Percentiles rank a stretch among this genome's conserved stretches.
Conservation (phyloP, 352 stramenopile species). For the Pseudoperonospora humuli region DNA sequence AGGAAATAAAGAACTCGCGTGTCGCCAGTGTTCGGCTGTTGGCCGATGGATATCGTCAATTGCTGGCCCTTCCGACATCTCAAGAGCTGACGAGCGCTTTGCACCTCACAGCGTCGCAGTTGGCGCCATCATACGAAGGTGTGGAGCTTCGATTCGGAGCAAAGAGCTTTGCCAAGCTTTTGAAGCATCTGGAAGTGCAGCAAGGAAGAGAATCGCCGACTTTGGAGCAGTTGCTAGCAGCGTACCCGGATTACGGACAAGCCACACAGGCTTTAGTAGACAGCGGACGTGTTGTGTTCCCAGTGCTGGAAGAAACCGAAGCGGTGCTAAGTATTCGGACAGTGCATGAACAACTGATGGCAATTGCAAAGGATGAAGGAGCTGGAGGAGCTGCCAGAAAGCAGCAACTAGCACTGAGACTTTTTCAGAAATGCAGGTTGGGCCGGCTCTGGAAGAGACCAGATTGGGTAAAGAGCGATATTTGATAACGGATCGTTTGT, state of each 20-base stretch:
- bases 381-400: slow-evolving; percentile 48
- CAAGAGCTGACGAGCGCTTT: slow-evolving; percentile 42
- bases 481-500: background rate
- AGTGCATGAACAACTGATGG: slow-evolving; percentile 49
- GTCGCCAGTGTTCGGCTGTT: slow-evolving; percentile 42
- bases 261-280: slow-evolving; percentile 42
- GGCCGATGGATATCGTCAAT: slow-evolving; percentile 30
- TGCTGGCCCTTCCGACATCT: slow-evolving; percentile 28
- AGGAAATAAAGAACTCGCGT: slow-evolving; percentile 51
- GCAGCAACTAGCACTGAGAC: slow-evolving; percentile 43
- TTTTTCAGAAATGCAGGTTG: slow-evolving; percentile 50
- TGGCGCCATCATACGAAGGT: slow-evolving; percentile 61
- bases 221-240: slow-evolving; percentile 27
- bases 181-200: slow-evolving; percentile 32
- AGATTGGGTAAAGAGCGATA: background rate
- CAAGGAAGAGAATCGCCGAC: slow-evolving; percentile 5
- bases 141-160: slow-evolving; percentile 66
- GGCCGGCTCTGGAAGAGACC: background rate
- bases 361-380: slow-evolving; percentile 50
- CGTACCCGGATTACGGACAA: slow-evolving; percentile 46
- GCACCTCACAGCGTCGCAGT: slow-evolving; percentile 60
- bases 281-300: slow-evolving; percentile 21
- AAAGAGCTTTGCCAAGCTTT: slow-evolving; percentile 52
- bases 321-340: slow-evolving; percentile 31
- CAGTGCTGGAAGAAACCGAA: background rate